Conservation (phyloP, 163 green algal species). For the Trebouxia gelatinosa region DNA sequence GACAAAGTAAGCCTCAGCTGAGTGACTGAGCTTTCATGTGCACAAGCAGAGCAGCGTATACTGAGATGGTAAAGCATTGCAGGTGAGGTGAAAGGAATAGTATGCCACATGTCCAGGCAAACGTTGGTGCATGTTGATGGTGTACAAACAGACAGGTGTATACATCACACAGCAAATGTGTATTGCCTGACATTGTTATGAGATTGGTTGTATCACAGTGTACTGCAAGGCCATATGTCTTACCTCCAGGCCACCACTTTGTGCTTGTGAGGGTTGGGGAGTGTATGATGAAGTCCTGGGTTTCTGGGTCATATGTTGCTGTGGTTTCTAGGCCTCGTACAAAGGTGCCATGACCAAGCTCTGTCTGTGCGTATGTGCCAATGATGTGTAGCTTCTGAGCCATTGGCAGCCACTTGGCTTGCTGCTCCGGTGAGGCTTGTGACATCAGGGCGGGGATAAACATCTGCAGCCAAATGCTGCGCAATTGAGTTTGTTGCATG, state of each 20-base stretch:
- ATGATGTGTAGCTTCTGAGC: slow-evolving; percentile 67
- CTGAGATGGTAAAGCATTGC: too few species aligned
- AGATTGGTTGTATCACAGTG: too few species aligned
- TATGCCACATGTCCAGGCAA: too few species aligned
- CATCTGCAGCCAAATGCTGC: slow-evolving; percentile 61
- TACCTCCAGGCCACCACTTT: slow-evolving; percentile 96
- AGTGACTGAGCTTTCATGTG: too few species aligned
- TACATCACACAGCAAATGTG: too few species aligned
- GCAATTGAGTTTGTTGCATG: not conserved
- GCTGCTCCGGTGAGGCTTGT: slow-evolving; percentile 81
- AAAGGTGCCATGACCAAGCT: slow-evolving; percentile 93
- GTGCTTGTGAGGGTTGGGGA: slow-evolving; percentile 82
- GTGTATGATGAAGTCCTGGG: slow-evolving; percentile 88
- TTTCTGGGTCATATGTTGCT: slow-evolving; percentile 80
- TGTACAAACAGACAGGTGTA: too few species aligned
- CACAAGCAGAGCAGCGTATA: too few species aligned
- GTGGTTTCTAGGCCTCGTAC: slow-evolving; percentile 92
- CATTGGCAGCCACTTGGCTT: slow-evolving; percentile 77
- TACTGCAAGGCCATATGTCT: not conserved
- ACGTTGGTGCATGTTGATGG: too few species aligned
- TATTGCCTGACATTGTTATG: too few species aligned
- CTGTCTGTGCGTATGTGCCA: slow-evolving; percentile 90
- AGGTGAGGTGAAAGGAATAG: too few species aligned
- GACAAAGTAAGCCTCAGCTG: too few species aligned
- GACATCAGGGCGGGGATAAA: slow-evolving; percentile 87